These are phyloP conservation scores for Quercus rubra DNA, from an alignment of 306 rosid species.

Conservation along the genomic window DNA sequence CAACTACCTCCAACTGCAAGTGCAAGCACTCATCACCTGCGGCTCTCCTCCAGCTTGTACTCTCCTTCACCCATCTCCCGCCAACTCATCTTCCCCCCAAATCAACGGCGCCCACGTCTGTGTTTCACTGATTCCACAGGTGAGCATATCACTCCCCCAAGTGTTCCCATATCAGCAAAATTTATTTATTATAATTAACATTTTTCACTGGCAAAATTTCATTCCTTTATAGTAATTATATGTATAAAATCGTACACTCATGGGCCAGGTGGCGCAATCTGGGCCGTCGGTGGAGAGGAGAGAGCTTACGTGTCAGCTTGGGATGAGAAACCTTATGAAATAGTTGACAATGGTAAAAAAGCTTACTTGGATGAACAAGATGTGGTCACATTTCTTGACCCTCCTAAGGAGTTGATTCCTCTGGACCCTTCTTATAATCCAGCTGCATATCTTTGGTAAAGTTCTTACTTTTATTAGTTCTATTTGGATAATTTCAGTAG, in stretches of 20 bases:
- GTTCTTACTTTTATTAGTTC: not conserved
- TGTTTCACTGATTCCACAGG: slow-evolving; percentile 23
- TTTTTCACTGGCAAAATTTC: not conserved
- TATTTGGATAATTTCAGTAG: no score
- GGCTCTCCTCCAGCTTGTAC: not conserved
- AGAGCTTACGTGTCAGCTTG: slow-evolving; percentile 39
- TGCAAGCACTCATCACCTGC: not conserved
- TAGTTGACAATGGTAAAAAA: slow-evolving; percentile 55
- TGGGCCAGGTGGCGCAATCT: not conserved
- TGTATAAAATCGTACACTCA: not conserved
- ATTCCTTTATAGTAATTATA: slow-evolving; percentile 1
- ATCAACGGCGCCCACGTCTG: not conserved
- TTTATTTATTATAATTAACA: not conserved
- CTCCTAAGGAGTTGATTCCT: slow-evolving; percentile 73
- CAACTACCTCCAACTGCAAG: not conserved
- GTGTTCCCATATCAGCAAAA: not conserved
- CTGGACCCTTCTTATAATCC: slow-evolving; percentile 69
- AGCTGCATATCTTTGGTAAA: slow-evolving; percentile 79
- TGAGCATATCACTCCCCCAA: not conserved
- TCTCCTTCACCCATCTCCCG: slow-evolving; percentile 17
- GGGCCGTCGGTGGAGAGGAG: slow-evolving; percentile 31
- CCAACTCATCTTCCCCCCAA: not conserved
- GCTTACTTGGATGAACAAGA: slow-evolving; percentile 76
- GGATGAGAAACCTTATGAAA: slow-evolving; percentile 72
- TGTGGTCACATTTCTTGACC: slow-evolving; percentile 69